Conservation (phyloP, 495 filamentous ascomycete species). For the Articulospora tetracladia region DNA sequence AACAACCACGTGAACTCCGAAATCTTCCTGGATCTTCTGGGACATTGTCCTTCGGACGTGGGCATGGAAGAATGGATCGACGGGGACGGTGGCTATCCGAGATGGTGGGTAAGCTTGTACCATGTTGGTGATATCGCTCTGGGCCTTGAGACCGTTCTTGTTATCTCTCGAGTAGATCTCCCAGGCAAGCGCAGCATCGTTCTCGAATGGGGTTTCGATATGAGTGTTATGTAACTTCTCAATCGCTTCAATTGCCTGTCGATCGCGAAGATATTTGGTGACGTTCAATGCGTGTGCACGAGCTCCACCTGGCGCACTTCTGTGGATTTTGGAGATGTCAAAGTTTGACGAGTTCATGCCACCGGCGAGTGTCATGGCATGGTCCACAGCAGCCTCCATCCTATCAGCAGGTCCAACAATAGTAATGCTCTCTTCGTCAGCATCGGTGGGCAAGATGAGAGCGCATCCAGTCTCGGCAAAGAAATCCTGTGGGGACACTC, state of each 20-base stretch:
- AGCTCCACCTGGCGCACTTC: conserved; percentile 64
- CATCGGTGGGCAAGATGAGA: conserved; percentile 70
- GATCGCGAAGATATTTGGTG: conserved; percentile 76
- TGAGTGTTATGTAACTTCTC: conserved; percentile 74
- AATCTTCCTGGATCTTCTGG: conserved; percentile 62
- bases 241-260: conserved; percentile 70
- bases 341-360: conserved; percentile 75
- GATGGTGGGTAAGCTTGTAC: conserved; percentile 77
- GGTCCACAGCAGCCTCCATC: conserved; percentile 69
- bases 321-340: conserved; percentile 73
- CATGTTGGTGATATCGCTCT: conserved; percentile 75
- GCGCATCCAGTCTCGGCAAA: conserved; percentile 86
- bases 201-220: conserved; percentile 67
- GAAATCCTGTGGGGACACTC: conserved; percentile 76
- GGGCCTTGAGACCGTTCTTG: conserved; percentile 77
- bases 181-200: conserved; percentile 65
- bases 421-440: conserved; percentile 75
- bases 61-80: conserved; percentile 86
- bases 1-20: conserved; percentile 74
- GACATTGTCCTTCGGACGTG: conserved; percentile 64
- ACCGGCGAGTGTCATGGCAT: conserved; percentile 75
- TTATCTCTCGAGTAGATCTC: conserved; percentile 80
- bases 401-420: conserved; percentile 75
- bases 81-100: conserved; percentile 60
- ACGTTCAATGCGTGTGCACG: conserved; percentile 77